phyloP scores from a whole-genome alignment of 495 filamentous ascomycete species.

The Pyrenopolyporus hunteri region DNA sequence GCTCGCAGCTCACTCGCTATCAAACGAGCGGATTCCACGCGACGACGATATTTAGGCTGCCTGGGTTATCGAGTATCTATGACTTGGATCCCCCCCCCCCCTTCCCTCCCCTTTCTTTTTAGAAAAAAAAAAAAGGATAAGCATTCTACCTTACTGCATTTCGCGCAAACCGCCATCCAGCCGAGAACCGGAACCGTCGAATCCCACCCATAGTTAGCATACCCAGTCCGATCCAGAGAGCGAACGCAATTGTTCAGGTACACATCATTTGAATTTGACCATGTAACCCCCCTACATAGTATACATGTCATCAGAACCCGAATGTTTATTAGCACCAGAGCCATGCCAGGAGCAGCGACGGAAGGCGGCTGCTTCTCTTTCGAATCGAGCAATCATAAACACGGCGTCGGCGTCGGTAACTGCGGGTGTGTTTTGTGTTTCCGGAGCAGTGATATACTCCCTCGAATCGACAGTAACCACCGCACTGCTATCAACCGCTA shows the following conservation, averaged over 20 bases:
- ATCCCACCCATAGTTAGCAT: no score
- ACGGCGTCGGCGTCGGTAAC: conserved; percentile 18
- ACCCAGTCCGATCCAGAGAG: background rate
- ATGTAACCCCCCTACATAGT: conserved; percentile 10
- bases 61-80: background rate
- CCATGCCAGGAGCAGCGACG: conserved; percentile 30
- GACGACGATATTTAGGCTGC: background rate
- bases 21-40: conserved; percentile 3
- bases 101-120: no score
- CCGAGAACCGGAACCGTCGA: no score
- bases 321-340: conserved; percentile 9
- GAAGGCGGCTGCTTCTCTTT: conserved; percentile 12
- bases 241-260: background rate
- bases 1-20: background rate
- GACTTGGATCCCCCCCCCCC: no score
- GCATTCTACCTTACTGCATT: background rate
- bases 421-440: conserved; percentile 6
- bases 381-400: conserved; percentile 9
- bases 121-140: no score
- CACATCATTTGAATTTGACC: background rate
- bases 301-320: conserved; percentile 10
- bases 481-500: conserved; percentile 4
- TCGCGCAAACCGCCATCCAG: background rate
- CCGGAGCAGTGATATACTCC: background rate
- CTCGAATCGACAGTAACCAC: conserved; percentile 11